Percentiles rank a stretch among this genome's conserved stretches.
These are phyloP conservation scores for Blastocladiella britannica DNA, from an alignment of 192 early-diverging fungal species.

Conservation along the genomic window DNA sequence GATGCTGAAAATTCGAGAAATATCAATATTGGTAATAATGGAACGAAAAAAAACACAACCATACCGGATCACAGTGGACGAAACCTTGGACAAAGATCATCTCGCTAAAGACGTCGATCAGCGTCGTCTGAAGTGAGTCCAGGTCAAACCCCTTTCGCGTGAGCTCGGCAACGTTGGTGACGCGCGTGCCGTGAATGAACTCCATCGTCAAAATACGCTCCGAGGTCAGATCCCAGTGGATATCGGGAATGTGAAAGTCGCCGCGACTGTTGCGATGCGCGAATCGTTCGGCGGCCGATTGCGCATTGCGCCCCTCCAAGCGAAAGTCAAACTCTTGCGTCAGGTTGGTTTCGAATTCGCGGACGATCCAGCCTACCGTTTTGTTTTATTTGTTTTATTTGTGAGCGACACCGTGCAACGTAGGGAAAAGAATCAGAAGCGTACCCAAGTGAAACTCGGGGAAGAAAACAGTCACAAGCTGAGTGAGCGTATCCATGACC, in stretches of 20 bases:
- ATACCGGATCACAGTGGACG: conserved; percentile 19
- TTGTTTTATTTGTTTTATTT: too few species aligned
- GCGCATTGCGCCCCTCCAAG: conserved; percentile 20
- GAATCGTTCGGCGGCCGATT: conserved; percentile 21
- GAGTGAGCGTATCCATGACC: conserved; percentile 24
- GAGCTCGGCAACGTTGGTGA: conserved; percentile 22
- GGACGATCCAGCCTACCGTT: conserved; percentile 24
- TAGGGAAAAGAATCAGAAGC: too few species aligned
- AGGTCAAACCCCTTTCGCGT: conserved; percentile 17
- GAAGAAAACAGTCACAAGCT: conserved; percentile 17
- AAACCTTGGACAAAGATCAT: conserved; percentile 24
- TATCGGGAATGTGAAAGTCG: conserved; percentile 19
- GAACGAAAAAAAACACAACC: conserved; percentile 8
- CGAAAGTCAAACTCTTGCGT: conserved; percentile 25
- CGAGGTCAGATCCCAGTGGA: conserved; percentile 20
- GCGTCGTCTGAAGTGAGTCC: conserved; percentile 13
- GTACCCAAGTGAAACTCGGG: conserved; percentile 25
- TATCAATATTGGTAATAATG: conserved; percentile 12
- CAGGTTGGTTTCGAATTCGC: conserved; percentile 20
- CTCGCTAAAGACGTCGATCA: conserved; percentile 28
- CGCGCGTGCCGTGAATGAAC: conserved; percentile 24
- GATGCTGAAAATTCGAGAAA: conserved; percentile 1
- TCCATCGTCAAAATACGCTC: conserved; percentile 26
- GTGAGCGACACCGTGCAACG: too few species aligned
- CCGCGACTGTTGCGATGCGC: conserved; percentile 13